phyloP scores from a whole-genome alignment of 805 yeast genomes.

The Wickerhamomyces tratensis region DNA sequence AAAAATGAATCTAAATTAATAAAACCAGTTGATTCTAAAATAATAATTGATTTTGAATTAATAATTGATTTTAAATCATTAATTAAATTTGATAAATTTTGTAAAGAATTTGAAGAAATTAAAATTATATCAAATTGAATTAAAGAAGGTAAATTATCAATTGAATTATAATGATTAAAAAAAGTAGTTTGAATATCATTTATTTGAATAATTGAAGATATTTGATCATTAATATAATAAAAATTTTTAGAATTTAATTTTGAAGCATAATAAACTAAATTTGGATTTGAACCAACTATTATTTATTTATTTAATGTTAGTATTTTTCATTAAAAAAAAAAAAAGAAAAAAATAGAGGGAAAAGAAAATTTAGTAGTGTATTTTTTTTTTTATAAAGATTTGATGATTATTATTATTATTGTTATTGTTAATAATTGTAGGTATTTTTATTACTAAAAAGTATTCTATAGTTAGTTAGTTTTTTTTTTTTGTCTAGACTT shows the following conservation, averaged over 20 bases:
- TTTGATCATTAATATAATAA: conserved; percentile 24
- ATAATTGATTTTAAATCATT: conserved; percentile 27
- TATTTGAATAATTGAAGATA: conserved; percentile 7
- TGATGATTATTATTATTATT: no score
- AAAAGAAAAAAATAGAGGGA: neutral
- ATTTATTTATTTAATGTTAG: no score
- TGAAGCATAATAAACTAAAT: conserved; percentile 52
- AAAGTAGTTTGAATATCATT: conserved; percentile 1
- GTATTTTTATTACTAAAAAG: no score
- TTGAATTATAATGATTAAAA: conserved; percentile 18
- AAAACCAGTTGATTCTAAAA: conserved; percentile 64
- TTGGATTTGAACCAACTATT: conserved; percentile 48
- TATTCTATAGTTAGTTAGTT: no score
- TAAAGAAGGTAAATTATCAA: conserved; percentile 7
- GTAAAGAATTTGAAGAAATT: conserved; percentile 38
- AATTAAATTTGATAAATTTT: conserved; percentile 37
- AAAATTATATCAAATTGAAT: conserved; percentile 33
- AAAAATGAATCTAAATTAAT: conserved; percentile 67
- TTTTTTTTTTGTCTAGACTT: no score
- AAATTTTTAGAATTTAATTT: conserved; percentile 31
- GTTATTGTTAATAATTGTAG: no score
- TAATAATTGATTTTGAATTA: conserved; percentile 36
- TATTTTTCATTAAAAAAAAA: neutral
- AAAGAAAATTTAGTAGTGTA: no score
- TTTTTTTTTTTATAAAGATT: no score